A percentile compares a stretch with the other conserved stretches of the same genome.
Conservation (phyloP, 2,329 filamentous ascomycete genomes). For the Penicillium sp. region DNA sequence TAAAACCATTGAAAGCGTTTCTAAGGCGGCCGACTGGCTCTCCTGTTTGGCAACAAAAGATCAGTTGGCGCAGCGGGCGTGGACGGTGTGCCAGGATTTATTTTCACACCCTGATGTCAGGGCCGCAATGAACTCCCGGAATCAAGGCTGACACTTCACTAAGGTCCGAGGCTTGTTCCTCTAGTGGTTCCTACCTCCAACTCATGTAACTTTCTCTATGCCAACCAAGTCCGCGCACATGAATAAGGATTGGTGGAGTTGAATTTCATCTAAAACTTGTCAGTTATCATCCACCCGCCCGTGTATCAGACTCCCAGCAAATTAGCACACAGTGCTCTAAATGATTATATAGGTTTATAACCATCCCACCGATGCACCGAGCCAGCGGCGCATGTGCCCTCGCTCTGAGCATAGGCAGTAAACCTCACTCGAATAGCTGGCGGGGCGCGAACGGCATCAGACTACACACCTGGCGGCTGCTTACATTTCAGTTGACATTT, state of each 20-base stretch:
- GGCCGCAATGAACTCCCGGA: slow-evolving; percentile 1
- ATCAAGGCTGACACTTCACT: slow-evolving; percentile 4
- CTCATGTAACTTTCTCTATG: slow-evolving; percentile 12
- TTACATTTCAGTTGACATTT: neutral
- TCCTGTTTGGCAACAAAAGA: slow-evolving; percentile 6
- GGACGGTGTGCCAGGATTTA: slow-evolving; percentile 11
- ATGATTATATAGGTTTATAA: slow-evolving; percentile 1
- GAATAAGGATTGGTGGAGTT: slow-evolving; percentile 3
- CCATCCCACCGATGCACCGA: neutral
- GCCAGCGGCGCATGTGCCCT: neutral
- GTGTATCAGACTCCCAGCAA: neutral
- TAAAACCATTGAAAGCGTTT: slow-evolving; percentile 3
- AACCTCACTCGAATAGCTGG: neutral
- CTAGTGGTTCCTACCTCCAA: neutral
- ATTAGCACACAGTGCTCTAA: slow-evolving; percentile 3
- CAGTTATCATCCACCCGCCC: slow-evolving; percentile 7
- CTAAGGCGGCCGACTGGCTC: slow-evolving; percentile 16
- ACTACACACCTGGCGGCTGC: neutral
- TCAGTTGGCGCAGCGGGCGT: slow-evolving; percentile 15
- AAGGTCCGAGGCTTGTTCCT: neutral
- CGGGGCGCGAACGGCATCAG: neutral
- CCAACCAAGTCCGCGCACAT: neutral
- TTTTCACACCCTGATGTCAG: slow-evolving; percentile 8
- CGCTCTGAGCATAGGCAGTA: neutral
- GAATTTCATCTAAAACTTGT: slow-evolving; percentile 5